These are phyloP conservation scores for Diversispora eburnea DNA, from an alignment of 192 early-diverging fungal species.

Conservation along the genomic window DNA sequence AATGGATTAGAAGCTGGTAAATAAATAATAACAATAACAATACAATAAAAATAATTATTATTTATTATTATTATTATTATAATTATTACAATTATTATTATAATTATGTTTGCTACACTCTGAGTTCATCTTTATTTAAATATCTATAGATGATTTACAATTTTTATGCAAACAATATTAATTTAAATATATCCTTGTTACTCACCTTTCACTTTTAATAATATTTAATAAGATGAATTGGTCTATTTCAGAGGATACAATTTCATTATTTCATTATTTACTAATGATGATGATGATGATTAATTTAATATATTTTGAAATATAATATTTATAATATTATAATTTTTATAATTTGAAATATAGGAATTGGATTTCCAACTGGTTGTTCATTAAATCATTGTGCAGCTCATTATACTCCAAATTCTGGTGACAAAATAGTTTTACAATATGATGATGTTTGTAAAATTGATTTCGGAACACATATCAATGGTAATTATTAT, in stretches of 20 bases:
- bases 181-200: background rate
- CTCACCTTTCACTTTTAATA: slow-evolving; percentile 11
- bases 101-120: slow-evolving; percentile 27
- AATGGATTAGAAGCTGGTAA: slow-evolving; percentile 70
- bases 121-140: slow-evolving; percentile 15
- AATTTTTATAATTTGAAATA: too few species aligned
- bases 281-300: background rate
- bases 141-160: slow-evolving; percentile 23
- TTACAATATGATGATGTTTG: slow-evolving; percentile 86
- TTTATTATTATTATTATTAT: background rate
- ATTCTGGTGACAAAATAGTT: slow-evolving; percentile 92
- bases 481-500: slow-evolving; percentile 71
- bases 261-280: background rate
- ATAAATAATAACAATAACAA: background rate
- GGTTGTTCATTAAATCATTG: slow-evolving; percentile 91
- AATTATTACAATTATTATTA: background rate
- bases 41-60: background rate
- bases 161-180: slow-evolving; percentile 30
- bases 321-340: too few species aligned
- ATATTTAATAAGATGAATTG: background rate
- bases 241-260: slow-evolving; percentile 28
- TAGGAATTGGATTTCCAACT: slow-evolving; percentile 92
- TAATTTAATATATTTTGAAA: background rate
- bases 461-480: slow-evolving; percentile 96
- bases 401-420: slow-evolving; percentile 97